phyloP scores from a whole-genome alignment of 768 basidiomycete species.

The Leccinum disarticulatum region DNA sequence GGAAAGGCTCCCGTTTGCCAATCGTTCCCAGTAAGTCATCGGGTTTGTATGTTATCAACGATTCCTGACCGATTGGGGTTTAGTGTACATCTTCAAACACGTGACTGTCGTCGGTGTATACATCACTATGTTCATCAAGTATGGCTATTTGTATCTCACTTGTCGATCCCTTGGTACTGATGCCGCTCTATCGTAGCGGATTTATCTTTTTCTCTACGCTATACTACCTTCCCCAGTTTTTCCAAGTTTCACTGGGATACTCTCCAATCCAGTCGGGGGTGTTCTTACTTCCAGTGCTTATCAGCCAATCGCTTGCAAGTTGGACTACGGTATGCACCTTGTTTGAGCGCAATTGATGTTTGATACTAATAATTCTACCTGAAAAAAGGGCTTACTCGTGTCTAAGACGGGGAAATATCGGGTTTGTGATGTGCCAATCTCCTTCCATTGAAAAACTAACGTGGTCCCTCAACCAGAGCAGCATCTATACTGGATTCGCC shows the following conservation, averaged over 20 bases:
- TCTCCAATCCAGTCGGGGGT: constrained; percentile 63
- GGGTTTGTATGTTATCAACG: not conserved
- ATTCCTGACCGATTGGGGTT: not conserved
- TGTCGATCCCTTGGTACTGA: constrained; percentile 2
- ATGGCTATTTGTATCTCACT: constrained; percentile 14
- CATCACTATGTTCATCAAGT: constrained; percentile 69
- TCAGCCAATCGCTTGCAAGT: constrained; percentile 60
- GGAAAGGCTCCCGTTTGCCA: constrained; percentile 66
- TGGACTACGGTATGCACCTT: constrained; percentile 47
- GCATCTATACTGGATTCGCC: constrained; percentile 58
- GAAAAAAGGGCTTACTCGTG: constrained; percentile 53
- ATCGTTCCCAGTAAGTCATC: constrained; percentile 63
- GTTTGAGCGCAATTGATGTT: not conserved
- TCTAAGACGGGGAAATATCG: constrained; percentile 65
- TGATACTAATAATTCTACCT: not conserved
- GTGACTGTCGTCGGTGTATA: constrained; percentile 67
- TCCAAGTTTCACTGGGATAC: constrained; percentile 69
- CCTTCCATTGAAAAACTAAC: not conserved
- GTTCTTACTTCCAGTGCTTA: constrained; percentile 67
- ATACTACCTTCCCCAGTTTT: constrained; percentile 74
- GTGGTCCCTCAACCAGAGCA: constrained; percentile 4
- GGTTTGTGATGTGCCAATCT: constrained; percentile 29
- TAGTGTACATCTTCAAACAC: constrained; percentile 73
- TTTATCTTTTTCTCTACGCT: constrained; percentile 63
- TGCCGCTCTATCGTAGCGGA: constrained; percentile 37